Evolutionary conservation across 2,329 filamentous ascomycete genomes (phyloP), one percentile per base, ranked within the genome.

Genomic region (Penicillium psychrosexuale): DNA sequence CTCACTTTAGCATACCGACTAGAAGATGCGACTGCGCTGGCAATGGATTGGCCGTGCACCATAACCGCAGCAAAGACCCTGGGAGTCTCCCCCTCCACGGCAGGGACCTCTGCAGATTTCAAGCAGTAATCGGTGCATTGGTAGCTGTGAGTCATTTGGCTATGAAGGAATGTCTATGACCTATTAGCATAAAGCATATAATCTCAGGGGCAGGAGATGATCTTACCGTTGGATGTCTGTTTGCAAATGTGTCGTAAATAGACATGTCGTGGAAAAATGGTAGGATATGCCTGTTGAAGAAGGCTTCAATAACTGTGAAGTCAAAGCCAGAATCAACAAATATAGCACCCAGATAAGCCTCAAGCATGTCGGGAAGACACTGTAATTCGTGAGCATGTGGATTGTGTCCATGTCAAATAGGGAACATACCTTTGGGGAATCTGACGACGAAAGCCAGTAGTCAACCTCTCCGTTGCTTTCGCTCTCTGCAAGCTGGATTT

Each of bases 291-390:
- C 66, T 69, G n/a, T 84, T 74, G 72, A 96, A 97, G 75, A 99
- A 97, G 0, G 69, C 69, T 59, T 88, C 84, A 1, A 97, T 88
- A 17, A 85, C 79, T 12, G 71, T 70, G 71, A 88, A 97, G 67
- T 94, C 77, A 74, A 93, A 97, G 43, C 81, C 78, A 0, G 90
- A 88, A 72, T 99, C 94, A 11, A 99, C 88, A 69, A 97, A 97
- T 22, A 97, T 80, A 19, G 93, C 93, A 1, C 91, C 94, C 3
- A 97, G 77, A 64, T 91, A 94, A 0, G 93, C 85, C 78, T 99
- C 94, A 3, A 97, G 80, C 36, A 96, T 84, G 71, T 99, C 94
- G 0, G 92, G 84, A 6, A 97, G 83, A 50, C 82, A 85, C 75
- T 34, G 30, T 27, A 13, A 34, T 17, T 8, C 0, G 6, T 55